Percentiles rank a stretch among this genome's conserved stretches.
phyloP scores from a whole-genome alignment of 2,329 filamentous ascomycete species.

The Davidsoniella virescens region DNA sequence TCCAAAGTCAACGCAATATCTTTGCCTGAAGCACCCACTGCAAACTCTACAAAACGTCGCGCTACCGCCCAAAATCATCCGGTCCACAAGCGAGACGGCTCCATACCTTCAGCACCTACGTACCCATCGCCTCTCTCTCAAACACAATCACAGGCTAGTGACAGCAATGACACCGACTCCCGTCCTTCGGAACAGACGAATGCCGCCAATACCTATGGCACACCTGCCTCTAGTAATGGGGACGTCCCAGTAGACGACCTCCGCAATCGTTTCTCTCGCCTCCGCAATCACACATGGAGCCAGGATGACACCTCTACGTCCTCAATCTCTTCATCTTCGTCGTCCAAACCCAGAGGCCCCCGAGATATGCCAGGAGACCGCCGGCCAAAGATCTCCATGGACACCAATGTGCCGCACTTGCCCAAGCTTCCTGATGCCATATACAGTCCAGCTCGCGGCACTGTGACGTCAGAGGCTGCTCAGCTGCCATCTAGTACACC shows the following conservation, averaged over 20 bases:
- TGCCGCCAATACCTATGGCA: not conserved
- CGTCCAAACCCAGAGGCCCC: constrained; percentile 31
- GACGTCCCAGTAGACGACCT: constrained; percentile 27
- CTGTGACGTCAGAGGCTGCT: constrained; percentile 46
- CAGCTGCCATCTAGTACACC: constrained; percentile 49
- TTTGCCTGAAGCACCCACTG: not conserved
- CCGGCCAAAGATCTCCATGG: constrained; percentile 30
- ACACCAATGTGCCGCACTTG: constrained; percentile 38
- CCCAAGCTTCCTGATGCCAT: constrained; percentile 60
- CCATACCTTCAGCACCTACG: constrained; percentile 1
- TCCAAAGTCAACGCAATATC: not conserved
- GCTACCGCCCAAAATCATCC: not conserved
- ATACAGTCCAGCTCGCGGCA: constrained; percentile 62
- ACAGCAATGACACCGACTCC: too few species aligned
- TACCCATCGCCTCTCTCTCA: constrained; percentile 7
- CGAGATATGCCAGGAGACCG: constrained; percentile 34
- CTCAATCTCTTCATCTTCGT: too few species aligned
- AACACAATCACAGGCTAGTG: not conserved
- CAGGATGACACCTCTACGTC: constrained; percentile 24
- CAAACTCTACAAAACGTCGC: not conserved
- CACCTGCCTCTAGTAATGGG: not conserved
- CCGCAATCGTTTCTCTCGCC: constrained; percentile 38
- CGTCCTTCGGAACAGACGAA: not conserved
- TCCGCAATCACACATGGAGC: constrained; percentile 26
- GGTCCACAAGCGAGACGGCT: constrained; percentile 3